Evolutionary conservation across 805 yeast species (phyloP), one percentile per base, ranked within the genome.

Genomic region (Blastobotrys americana): DNA sequence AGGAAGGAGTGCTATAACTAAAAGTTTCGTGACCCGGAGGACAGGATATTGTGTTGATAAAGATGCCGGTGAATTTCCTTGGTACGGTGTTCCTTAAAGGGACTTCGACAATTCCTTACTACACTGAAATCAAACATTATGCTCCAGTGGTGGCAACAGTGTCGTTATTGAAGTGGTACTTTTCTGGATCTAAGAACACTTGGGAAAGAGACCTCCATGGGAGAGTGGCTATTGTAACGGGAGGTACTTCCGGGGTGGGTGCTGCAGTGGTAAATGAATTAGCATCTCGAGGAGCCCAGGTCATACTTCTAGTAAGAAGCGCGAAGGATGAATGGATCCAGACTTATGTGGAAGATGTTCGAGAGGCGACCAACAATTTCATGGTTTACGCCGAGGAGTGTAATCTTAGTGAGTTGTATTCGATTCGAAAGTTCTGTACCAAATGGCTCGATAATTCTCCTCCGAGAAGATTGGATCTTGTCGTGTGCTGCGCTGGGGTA

Each of bases 161-260:
- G 0, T 73, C 67, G 0, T 72, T 73, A 1, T 42, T 78, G 36
- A 90, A 90, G 60, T 77, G 76, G 60, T 86, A 84, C 66, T 80
- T 84, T 55, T 76, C 82, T 28, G 98, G 98, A 8, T 63, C 84
- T 1, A 53, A 74, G 17, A 93, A 90, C 64, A 84, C 88, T 0
- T 90, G 96, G 96, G 95, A 86, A 49, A 72, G 97, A 48, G 89
- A 88, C 52, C 65, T 90, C 60, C 96, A 93, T 59, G 97, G 97
- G 1, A 79, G 80, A 56, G 97, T 89, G 3, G 61, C 67, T 41
- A 46, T 65, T 6, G 15, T 20, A 15, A 69, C 70, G 13, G 98
- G 98, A n/a, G 98, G 95, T 1, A 90, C 97, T 0, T 74, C 94
- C 1, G 97, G 97, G 0, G 61, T 87, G 48, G 98, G 98, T 0